Percentiles rank a stretch among this genome's conserved stretches.
Evolutionary conservation across 116 monocot species (phyloP).

Genomic region (Zostera marina): DNA sequence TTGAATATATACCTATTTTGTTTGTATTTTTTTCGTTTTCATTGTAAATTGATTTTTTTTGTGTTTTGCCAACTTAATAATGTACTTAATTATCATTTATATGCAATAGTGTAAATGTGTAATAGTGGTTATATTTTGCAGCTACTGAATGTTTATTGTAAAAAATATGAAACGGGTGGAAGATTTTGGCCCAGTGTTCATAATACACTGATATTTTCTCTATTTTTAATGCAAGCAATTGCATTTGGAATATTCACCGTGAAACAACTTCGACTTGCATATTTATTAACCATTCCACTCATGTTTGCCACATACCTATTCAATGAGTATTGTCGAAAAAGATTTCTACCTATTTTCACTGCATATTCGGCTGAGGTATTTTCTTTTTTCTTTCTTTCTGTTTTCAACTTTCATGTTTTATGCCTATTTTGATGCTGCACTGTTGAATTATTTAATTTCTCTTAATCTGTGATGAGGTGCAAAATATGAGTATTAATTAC

Average conservation of each 20-base stretch:
- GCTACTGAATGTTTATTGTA: constrained; percentile 79
- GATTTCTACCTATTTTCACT: constrained; percentile 68
- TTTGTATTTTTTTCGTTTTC: too few relatives aligned
- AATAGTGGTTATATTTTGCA: constrained; percentile 11
- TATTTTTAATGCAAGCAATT: constrained; percentile 82
- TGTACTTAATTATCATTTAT: too few relatives aligned
- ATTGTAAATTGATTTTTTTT: too few relatives aligned
- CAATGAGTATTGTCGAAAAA: constrained; percentile 84
- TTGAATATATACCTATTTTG: too few relatives aligned
- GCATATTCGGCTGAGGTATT: constrained; percentile 81
- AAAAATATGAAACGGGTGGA: constrained; percentile 88
- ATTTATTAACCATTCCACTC: constrained; percentile 69
- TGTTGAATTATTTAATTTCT: background rate
- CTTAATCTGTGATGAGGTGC: background rate
- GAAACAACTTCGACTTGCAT: constrained; percentile 75
- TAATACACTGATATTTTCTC: constrained; percentile 69
- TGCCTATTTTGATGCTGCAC: background rate
- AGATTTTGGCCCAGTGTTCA: constrained; percentile 94
- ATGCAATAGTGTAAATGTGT: too few relatives aligned
- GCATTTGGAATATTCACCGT: constrained; percentile 84
- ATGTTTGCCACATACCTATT: constrained; percentile 71
- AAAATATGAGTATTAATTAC: too few relatives aligned
- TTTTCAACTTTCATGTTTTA: background rate
- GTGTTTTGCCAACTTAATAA: too few relatives aligned
- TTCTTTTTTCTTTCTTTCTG: background rate